phyloP scores from a whole-genome alignment of 1,139 yeast species.

The Yamadazyma pseudoaaseri region DNA sequence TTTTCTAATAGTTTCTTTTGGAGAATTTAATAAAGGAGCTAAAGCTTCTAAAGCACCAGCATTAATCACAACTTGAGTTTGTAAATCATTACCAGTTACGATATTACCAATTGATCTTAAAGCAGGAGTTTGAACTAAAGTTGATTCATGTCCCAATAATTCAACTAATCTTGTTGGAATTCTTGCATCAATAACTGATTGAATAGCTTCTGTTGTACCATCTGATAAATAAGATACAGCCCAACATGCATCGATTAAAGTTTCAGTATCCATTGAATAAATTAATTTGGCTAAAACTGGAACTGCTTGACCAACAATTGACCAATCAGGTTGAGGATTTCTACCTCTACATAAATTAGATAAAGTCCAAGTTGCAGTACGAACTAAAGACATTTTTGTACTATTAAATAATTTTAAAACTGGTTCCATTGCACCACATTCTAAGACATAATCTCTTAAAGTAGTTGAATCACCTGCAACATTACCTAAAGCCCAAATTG shows the following conservation, averaged over 20 bases:
- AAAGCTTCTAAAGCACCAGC: slow-evolving; percentile 89
- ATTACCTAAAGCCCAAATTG: slow-evolving; percentile 98
- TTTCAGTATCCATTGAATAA: slow-evolving; percentile 88
- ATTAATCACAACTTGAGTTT: slow-evolving; percentile 93
- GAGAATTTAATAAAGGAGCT: slow-evolving; percentile 73
- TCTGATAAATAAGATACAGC: slow-evolving; percentile 94
- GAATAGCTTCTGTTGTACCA: slow-evolving; percentile 90
- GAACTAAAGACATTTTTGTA: slow-evolving; percentile 79
- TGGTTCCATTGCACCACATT: slow-evolving; percentile 86
- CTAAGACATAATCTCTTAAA: slow-evolving; percentile 84
- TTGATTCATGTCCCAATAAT: slow-evolving; percentile 76
- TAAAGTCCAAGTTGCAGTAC: slow-evolving; percentile 98
- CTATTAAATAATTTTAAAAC: slow-evolving; percentile 75
- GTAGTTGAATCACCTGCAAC: slow-evolving; percentile 96
- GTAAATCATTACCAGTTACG: slow-evolving; percentile 94
- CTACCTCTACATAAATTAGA: slow-evolving; percentile 96
- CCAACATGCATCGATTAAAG: slow-evolving; percentile 98
- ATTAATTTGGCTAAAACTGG: slow-evolving; percentile 91
- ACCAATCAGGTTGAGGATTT: slow-evolving; percentile 96
- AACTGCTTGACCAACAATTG: slow-evolving; percentile 76
- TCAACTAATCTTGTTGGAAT: slow-evolving; percentile 94
- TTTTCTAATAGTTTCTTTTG: slow-evolving; percentile 89
- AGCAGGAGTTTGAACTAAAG: slow-evolving; percentile 94
- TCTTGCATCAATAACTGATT: slow-evolving; percentile 95
- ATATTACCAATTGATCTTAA: slow-evolving; percentile 96